Base-by-base conservation (phyloP, 2,329 filamentous ascomycete species). In the Fusarium luffae region DNA sequence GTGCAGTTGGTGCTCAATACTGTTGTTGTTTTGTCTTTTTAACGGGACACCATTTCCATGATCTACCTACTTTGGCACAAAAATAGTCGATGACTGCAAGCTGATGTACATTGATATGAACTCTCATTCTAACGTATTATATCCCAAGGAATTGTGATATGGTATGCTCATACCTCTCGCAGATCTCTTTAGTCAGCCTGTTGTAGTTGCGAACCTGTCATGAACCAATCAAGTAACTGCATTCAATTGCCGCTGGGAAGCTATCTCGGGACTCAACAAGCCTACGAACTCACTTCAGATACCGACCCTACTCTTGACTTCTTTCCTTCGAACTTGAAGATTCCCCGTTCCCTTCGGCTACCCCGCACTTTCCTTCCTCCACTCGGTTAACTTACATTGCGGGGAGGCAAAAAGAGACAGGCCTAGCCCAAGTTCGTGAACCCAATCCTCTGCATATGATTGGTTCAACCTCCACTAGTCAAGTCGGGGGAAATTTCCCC, bases 401-500 rank as follows among this genome's bases (percentile, higher is more conserved):
- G 63, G 63, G 63, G 61, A 61, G 61, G 42, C 54, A 69, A 59
- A 42, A 57, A 30, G 19, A 42, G 28, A 23, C 13, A 23, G 41
- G 52, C 42, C 42, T 27, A 21, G 23, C 49, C 37, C 18, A 54
- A 37, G 48, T 44, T 43, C 28, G 41, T 19, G 12, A 51, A 27
- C 25, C 27, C 40, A 59, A 67, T 58, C 23, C 1, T 5, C 1
- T 3, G 1, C 4, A 23, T 32, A 1, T 65, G 49, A 73, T 74
- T 71, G 57, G 71, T 18, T 19, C 8, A 51, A 19, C 16, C 48
- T n/a, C 30, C 48, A n/a, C 43, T 57, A 63, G 60, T 32, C 21
- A 40, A 47, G 41, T 61, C 69, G 69, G 71, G 65, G 69, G 58
- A 54, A 68, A 61, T 74, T 73, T 68, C 71, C 71, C 68, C 68